Evolutionary conservation across 177 flowering plant species (phyloP).

Genomic region (Tripterygium wilfordii): DNA sequence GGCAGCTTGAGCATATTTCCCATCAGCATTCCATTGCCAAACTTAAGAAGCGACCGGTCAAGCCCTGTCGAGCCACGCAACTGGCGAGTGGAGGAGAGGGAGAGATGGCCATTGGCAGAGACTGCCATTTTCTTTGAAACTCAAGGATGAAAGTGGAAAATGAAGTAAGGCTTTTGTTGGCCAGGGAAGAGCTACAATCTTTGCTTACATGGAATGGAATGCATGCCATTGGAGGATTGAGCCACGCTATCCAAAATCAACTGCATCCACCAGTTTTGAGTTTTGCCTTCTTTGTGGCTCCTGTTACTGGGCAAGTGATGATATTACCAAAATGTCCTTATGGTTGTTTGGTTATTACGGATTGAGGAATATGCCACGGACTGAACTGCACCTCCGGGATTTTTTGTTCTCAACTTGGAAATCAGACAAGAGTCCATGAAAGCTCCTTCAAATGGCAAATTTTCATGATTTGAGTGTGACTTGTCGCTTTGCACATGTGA

Average conservation of each 20-base stretch:
- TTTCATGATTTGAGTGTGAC: no score
- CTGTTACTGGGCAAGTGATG: neutral
- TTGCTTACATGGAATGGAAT: conserved; percentile 18
- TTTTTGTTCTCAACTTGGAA: neutral
- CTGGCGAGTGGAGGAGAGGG: conserved; percentile 39
- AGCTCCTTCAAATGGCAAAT: no score
- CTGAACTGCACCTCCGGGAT: no score
- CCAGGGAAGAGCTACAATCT: neutral
- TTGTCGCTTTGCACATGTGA: no score
- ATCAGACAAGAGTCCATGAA: neutral
- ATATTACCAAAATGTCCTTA: conserved; percentile 9
- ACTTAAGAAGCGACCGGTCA: conserved; percentile 29
- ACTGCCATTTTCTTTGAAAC: conserved; percentile 38
- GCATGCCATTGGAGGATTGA: conserved; percentile 17
- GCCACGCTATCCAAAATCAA: conserved; percentile 38
- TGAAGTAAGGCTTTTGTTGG: neutral
- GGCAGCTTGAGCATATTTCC: conserved; percentile 45
- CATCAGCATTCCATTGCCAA: conserved; percentile 65
- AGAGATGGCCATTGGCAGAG: conserved; percentile 42
- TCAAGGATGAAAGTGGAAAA: conserved; percentile 4
- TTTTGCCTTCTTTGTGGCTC: no score
- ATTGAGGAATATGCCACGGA: no score
- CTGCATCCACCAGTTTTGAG: conserved; percentile 52
- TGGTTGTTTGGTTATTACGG: neutral
- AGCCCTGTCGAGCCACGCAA: conserved; percentile 27